Evolutionary conservation across 2,329 filamentous ascomycete species (phyloP).

Genomic region (Colletotrichum musicola): DNA sequence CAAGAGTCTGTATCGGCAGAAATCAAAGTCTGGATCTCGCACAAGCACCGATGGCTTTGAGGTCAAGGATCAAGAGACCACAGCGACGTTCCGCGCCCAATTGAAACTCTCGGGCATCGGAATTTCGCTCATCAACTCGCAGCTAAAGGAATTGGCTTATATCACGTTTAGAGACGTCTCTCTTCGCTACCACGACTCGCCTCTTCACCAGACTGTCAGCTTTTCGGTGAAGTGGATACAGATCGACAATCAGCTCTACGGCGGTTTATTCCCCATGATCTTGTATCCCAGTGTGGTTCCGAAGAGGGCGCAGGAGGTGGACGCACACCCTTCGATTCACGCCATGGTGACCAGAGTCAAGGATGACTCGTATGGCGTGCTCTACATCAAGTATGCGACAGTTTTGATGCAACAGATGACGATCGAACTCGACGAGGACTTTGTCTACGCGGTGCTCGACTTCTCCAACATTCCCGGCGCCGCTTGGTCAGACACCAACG

Average conservation of each 20-base stretch:
- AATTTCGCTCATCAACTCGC: slow-evolving; percentile 91
- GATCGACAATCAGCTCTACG: slow-evolving; percentile 98
- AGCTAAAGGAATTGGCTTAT: slow-evolving; percentile 92
- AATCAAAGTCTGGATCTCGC: slow-evolving; percentile 64
- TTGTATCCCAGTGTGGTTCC: slow-evolving; percentile 98
- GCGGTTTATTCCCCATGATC: slow-evolving; percentile 97
- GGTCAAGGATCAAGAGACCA: slow-evolving; percentile 90
- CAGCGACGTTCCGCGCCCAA: slow-evolving; percentile 89
- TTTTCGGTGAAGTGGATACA: slow-evolving; percentile 98
- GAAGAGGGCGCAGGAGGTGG: slow-evolving; percentile 96
- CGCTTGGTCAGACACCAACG: slow-evolving; percentile 82
- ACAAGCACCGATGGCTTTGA: slow-evolving; percentile 81
- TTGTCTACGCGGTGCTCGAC: slow-evolving; percentile 95
- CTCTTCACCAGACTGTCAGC: slow-evolving; percentile 90
- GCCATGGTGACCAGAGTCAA: slow-evolving; percentile 94
- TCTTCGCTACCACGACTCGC: slow-evolving; percentile 92
- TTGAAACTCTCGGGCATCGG: slow-evolving; percentile 91
- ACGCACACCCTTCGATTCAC: slow-evolving; percentile 94
- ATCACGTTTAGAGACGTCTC: slow-evolving; percentile 92
- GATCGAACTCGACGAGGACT: slow-evolving; percentile 96
- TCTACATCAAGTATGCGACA: slow-evolving; percentile 99
- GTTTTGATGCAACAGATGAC: slow-evolving; percentile 97
- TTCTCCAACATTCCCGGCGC: slow-evolving; percentile 94
- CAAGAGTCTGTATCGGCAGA: slow-evolving; percentile 86
- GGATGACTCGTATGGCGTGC: slow-evolving; percentile 96